These are phyloP conservation scores for Tolypocladium ovalisporum DNA, from an alignment of 2,329 filamentous ascomycete genomes.

Conservation along the genomic window DNA sequence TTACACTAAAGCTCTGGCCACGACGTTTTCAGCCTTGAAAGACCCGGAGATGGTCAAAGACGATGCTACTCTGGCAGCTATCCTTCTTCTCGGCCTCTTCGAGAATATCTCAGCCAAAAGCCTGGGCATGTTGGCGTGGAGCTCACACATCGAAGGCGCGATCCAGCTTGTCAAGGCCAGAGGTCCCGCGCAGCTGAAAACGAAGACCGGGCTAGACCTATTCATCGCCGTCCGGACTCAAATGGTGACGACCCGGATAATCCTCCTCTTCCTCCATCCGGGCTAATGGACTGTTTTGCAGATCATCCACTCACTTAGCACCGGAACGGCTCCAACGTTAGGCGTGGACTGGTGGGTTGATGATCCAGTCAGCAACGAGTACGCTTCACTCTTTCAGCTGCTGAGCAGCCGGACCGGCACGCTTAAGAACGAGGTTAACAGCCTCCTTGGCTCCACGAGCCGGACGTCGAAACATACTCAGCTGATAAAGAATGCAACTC, in stretches of 20 bases:
- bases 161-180: constrained; percentile 47
- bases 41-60: constrained; percentile 34
- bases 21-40: constrained; percentile 39
- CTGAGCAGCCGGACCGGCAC: constrained; percentile 42
- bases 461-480: constrained; percentile 38
- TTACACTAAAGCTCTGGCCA: constrained; percentile 42
- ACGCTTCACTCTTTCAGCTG: constrained; percentile 33
- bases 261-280: not conserved
- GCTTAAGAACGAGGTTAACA: constrained; percentile 41
- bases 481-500: constrained; percentile 38
- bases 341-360: constrained; percentile 48
- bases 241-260: constrained; percentile 31
- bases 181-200: constrained; percentile 40
- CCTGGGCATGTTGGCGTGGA: constrained; percentile 45
- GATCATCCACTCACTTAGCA: constrained; percentile 45
- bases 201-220: constrained; percentile 39
- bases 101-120: constrained; percentile 48
- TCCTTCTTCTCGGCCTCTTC: constrained; percentile 47
- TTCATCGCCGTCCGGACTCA: constrained; percentile 49
- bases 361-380: constrained; percentile 34
- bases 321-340: constrained; percentile 38
- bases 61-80: constrained; percentile 46
- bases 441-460: constrained; percentile 30
- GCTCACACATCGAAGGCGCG: constrained; percentile 51
- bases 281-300: constrained; percentile 8